These are phyloP conservation scores for Lodderomyces pseudojiufengensis DNA, from an alignment of 1,139 yeast species.

Conservation along the genomic window DNA sequence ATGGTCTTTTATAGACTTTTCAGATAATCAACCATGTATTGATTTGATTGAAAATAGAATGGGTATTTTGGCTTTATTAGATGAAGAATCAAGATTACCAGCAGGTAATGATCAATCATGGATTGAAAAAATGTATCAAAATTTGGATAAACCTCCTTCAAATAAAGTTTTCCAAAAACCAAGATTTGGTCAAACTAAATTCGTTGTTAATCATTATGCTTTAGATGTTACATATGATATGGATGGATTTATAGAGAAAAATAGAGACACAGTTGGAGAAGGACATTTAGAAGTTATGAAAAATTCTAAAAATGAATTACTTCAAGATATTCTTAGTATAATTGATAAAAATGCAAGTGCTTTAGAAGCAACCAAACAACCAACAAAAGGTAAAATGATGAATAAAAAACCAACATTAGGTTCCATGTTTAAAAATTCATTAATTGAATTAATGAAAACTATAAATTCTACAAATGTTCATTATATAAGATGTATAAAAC, in stretches of 20 bases:
- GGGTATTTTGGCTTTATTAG: conserved; percentile 84
- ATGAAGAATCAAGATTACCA: conserved; percentile 94
- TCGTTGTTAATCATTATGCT: conserved; percentile 91
- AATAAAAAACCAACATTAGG: conserved; percentile 91
- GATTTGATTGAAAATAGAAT: conserved; percentile 84
- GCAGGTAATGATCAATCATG: conserved; percentile 92
- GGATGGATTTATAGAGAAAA: conserved; percentile 95
- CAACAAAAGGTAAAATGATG: conserved; percentile 39
- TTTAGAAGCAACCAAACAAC: conserved; percentile 45
- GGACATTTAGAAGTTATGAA: conserved; percentile 86
- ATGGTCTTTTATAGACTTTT: conserved; percentile 95
- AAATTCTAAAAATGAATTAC: conserved; percentile 60
- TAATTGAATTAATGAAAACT: conserved; percentile 89
- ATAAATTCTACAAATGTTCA: conserved; percentile 94
- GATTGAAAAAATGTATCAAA: conserved; percentile 86
- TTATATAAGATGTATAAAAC: conserved; percentile 95
- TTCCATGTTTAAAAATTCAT: conserved; percentile 86
- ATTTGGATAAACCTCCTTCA: conserved; percentile 76
- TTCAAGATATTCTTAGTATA: conserved; percentile 59
- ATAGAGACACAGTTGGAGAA: conserved; percentile 95
- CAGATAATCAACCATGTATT: conserved; percentile 97
- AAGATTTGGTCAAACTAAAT: conserved; percentile 88
- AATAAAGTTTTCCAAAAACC: conserved; percentile 86
- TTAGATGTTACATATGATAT: conserved; percentile 89
- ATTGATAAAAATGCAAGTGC: conserved; percentile 61